These are phyloP conservation scores for Clonostachys rosea DNA, from an alignment of 2,329 filamentous ascomycete species.

Conservation along the genomic window DNA sequence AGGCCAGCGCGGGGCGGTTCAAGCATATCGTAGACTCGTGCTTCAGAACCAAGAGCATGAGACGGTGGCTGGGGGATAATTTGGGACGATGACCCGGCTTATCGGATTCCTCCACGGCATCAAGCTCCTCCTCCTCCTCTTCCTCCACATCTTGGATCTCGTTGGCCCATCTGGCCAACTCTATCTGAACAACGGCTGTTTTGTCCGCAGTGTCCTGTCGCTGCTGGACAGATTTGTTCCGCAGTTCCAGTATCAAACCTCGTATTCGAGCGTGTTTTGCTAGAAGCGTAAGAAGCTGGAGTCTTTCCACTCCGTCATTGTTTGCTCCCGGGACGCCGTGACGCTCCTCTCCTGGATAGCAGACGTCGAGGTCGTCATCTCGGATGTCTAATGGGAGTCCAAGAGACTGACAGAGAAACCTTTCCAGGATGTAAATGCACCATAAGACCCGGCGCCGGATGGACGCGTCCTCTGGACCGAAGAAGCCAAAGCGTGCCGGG, in stretches of 20 bases:
- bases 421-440: constrained; percentile 50
- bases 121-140: constrained; percentile 16
- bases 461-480: constrained; percentile 36
- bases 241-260: constrained; percentile 44
- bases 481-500: constrained; percentile 44
- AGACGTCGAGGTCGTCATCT: constrained; percentile 55
- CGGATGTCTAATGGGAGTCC: constrained; percentile 49
- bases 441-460: constrained; percentile 50
- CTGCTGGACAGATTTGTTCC: constrained; percentile 44
- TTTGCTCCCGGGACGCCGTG: constrained; percentile 20
- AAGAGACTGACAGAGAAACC: constrained; percentile 50
- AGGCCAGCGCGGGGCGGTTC: constrained; percentile 42
- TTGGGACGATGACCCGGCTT: not conserved
- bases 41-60: constrained; percentile 36
- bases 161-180: constrained; percentile 47
- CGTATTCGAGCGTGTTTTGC: constrained; percentile 42
- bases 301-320: constrained; percentile 14
- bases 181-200: constrained; percentile 38
- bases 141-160: constrained; percentile 44
- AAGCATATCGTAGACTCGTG: constrained; percentile 46
- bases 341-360: constrained; percentile 42
- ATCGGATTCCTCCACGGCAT: constrained; percentile 2
- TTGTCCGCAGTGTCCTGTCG: constrained; percentile 34
- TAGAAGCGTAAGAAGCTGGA: constrained; percentile 30
- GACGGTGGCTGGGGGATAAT: constrained; percentile 26